Base-by-base conservation (phyloP, 192 early-diverging fungal genomes). In the Coemansia sp. region DNA sequence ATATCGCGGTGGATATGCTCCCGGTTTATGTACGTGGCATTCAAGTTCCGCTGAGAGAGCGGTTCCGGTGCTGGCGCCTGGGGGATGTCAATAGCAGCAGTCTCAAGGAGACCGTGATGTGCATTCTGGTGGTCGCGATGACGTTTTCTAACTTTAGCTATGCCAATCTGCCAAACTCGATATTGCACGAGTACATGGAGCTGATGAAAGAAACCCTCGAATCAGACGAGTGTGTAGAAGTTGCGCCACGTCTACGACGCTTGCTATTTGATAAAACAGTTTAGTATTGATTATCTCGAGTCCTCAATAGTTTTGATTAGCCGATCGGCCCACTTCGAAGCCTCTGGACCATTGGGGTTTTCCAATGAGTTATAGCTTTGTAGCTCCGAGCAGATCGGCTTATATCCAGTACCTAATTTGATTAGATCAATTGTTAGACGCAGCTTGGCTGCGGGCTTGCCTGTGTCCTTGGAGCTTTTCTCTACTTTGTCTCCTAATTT, bases 1-100 rank as follows among this genome's bases (percentile, higher is more conserved):
- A 52, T 13, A 13, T 52, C 23, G 13, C 23, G 10, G 5, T 52
- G 23, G 23, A 26, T 26, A 26, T 11, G 21, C 9, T 21, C 4
- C 21, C 49, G 9, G 49, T 13, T 9, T 52, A 26, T 52, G 23
- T 52, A 23, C 23, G 49, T 17, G 19, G 3, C 6, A 26, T 52
- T 7, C 10, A 21, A 3, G 23, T 21, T 26, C 49, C 49, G 3
- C 10, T 26, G 49, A 52, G 49, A 26, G 23, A 52, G 49, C 49
- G 49, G 49, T 52, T 52, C 49, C 49, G 50, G 50, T 52, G 50
- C 50, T 52, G 50, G 50, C 50, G 50, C 21, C 19, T 52, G 8
- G 50, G 19, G 21, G 23, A 52, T 10, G 23, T 26, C 13, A 8
- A 52, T 28, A 28, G 16, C 50, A 23, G 28, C 8, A 28, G 23